phyloP scores from a whole-genome alignment of 1,139 yeast species.

The Blastobotrys persicus region DNA sequence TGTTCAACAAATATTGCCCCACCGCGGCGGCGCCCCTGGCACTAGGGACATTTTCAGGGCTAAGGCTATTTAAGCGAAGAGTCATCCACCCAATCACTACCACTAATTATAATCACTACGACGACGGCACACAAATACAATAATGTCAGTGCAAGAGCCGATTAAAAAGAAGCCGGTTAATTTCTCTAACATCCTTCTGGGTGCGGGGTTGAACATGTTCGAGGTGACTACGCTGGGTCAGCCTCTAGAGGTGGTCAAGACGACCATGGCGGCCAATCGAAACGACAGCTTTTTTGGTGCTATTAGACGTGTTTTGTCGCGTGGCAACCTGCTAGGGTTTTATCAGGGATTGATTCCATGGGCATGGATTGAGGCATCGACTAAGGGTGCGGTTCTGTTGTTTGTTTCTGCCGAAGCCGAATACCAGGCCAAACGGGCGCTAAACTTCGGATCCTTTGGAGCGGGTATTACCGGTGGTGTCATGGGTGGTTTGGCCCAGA shows the following conservation, averaged over 20 bases:
- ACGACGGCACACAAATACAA: not conserved
- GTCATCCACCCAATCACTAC: not conserved
- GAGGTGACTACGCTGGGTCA: constrained; percentile 96
- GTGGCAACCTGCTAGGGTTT: constrained; percentile 90
- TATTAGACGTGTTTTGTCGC: constrained; percentile 74
- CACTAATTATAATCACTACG: not conserved
- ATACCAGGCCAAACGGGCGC: constrained; percentile 56
- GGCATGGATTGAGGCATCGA: constrained; percentile 99
- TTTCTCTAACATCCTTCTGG: constrained; percentile 84
- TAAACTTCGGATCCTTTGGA: constrained; percentile 69
- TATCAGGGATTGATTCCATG: constrained; percentile 98
- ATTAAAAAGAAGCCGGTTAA: constrained; percentile 81
- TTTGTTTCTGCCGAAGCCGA: constrained; percentile 94
- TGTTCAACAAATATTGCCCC: not conserved
- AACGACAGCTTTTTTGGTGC: constrained; percentile 65
- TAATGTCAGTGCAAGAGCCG: constrained; percentile 6
- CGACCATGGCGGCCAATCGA: constrained; percentile 98
- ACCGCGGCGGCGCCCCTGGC: not conserved
- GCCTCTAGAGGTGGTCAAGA: constrained; percentile 88
- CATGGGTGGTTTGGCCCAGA: constrained; percentile 93
- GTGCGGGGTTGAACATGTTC: constrained; percentile 89
- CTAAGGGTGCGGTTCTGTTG: constrained; percentile 95
- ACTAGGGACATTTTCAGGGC: not conserved
- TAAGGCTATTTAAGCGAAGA: not conserved
- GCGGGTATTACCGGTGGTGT: constrained; percentile 96